phyloP scores from a whole-genome alignment of 305 asterid species.

The Rubia occidens region DNA sequence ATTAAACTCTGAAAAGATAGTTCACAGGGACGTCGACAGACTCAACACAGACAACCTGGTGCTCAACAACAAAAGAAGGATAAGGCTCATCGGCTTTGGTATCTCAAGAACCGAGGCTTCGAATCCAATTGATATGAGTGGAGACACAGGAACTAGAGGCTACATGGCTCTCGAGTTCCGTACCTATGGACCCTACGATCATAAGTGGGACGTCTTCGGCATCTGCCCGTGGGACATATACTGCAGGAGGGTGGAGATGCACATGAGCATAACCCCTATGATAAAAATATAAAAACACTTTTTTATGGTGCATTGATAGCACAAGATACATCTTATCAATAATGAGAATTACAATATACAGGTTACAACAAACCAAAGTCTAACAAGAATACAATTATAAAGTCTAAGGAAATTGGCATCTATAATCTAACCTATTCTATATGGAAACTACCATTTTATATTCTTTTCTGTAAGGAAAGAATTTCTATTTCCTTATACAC shows the following conservation, averaged over 20 bases:
- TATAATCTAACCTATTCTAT: too few species aligned
- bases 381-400: too few species aligned
- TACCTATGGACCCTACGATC: slow-evolving; percentile 60
- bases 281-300: too few species aligned
- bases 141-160: slow-evolving; percentile 77
- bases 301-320: too few species aligned
- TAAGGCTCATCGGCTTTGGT: slow-evolving; percentile 76
- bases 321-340: too few species aligned
- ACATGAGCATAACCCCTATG: not conserved
- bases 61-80: slow-evolving; percentile 34
- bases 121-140: slow-evolving; percentile 74
- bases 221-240: slow-evolving; percentile 78
- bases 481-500: too few species aligned
- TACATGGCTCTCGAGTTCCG: slow-evolving; percentile 92
- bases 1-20: slow-evolving; percentile 68
- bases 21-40: slow-evolving; percentile 86
- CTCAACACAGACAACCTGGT: slow-evolving; percentile 84
- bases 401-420: too few species aligned
- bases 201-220: slow-evolving; percentile 82
- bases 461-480: too few species aligned
- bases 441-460: too few species aligned
- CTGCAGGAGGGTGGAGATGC: slow-evolving; percentile 26
- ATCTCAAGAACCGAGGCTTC: slow-evolving; percentile 81
- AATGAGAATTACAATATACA: too few species aligned
- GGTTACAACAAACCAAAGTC: too few species aligned